Evolutionary conservation across 441 rosid genomes (phyloP).

Genomic region (Bocquillonia castaneifolia): DNA sequence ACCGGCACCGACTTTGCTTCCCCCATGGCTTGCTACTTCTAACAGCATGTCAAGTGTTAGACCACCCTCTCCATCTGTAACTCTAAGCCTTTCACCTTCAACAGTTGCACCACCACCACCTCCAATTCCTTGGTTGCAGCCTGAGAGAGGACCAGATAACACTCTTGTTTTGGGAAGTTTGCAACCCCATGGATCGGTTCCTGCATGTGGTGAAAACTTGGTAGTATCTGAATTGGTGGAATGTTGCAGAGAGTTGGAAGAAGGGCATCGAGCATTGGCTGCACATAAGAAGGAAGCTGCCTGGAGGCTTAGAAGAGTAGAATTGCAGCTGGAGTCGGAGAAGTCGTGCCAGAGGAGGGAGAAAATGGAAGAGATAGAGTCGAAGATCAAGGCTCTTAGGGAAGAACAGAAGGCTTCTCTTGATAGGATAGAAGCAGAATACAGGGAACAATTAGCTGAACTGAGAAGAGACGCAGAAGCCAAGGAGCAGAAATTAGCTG

Average conservation of each 20-base stretch:
- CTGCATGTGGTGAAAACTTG: conserved; percentile 47
- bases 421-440: conserved; percentile 80
- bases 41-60: conserved; percentile 39
- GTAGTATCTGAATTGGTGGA: conserved; percentile 67
- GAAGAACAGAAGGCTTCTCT: conserved; percentile 75
- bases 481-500: conserved; percentile 83
- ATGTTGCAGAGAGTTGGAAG: conserved; percentile 87
- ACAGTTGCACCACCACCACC: conserved; percentile 61
- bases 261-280: conserved; percentile 78
- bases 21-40: conserved; percentile 88
- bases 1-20: conserved; percentile 52
- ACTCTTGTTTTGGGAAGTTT: conserved; percentile 43
- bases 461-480: conserved; percentile 80
- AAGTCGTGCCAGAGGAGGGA: conserved; percentile 68
- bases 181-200: conserved; percentile 36
- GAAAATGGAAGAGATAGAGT: conserved; percentile 85
- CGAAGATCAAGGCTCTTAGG: conserved; percentile 71
- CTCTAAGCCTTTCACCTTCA: conserved; percentile 76
- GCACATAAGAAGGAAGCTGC: conserved; percentile 91
- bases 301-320: conserved; percentile 93
- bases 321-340: conserved; percentile 91
- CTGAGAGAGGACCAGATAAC: conserved; percentile 55
- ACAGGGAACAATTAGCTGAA: conserved; percentile 63
- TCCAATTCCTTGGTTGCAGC: conserved; percentile 80
- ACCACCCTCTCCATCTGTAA: conserved; percentile 78